Base-by-base conservation (phyloP, 768 basidiomycete species). In the Trametes cubensis region DNA sequence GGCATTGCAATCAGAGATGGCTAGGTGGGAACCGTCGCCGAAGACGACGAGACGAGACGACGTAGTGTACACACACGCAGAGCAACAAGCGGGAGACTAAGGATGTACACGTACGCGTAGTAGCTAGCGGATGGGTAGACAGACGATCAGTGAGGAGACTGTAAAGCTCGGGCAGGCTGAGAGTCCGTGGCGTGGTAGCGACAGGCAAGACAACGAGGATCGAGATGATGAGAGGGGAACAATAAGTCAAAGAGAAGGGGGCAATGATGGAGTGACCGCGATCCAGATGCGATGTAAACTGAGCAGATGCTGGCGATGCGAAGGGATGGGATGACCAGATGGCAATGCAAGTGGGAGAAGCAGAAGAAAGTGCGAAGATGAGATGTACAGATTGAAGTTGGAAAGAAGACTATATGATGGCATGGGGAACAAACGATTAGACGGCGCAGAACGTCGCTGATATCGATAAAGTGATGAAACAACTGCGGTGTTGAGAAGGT, bases 261-360 rank as follows among this genome's bases (percentile, higher is more conserved):
- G 34, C 34, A 34, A 11, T 34, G 34, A 51, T 34, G 30, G n/a
- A 51, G 6, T 20, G 57, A 50, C 57, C 57, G 57, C 48, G 48
- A 58, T 58, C 57, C 48, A 58, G 57, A 58, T 51, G 48, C 57
- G 57, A 54, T 44, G 39, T n/a, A 10, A 18, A n/a, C 17, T n/a
- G 34, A 15, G n/a, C 14, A 34, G n/a, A 17, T 34, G 50, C 45
- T 25, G 25, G 25, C 45, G 45, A 46, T 46, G 45, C 45, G 14
- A 46, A 25, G 39, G 15, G 40, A 53, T 40, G 40, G 18, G 52
- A 10, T 3, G 52, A 21, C n/a, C 25, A 5, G 41, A 28, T 42
- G 41, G 11, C 23, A 17, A 54, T 54, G 55, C 55, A 30, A n/a
- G 42, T n/a, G 26, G 55, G n/a, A 46, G 30, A 34, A 44, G 34